Percentiles rank a stretch among this genome's conserved stretches.
phyloP scores from a whole-genome alignment of 176 grass and related monocot species.

The Poa annua region DNA sequence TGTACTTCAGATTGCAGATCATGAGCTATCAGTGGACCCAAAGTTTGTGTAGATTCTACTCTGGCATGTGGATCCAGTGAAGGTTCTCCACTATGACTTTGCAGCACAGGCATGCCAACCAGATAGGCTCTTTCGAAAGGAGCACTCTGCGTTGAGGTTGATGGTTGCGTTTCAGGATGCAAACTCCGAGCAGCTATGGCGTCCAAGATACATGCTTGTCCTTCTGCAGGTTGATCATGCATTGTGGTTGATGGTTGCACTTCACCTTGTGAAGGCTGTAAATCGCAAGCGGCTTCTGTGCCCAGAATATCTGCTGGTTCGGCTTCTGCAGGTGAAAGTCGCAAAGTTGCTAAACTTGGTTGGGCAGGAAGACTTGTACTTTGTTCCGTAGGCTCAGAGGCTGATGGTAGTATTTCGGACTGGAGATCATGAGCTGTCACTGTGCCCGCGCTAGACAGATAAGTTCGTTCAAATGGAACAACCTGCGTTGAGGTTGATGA shows the following conservation, averaged over 20 bases:
- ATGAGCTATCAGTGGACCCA: not conserved
- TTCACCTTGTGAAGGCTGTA: constrained; percentile 17
- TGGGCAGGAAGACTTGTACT: constrained; percentile 1
- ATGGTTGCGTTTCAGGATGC: constrained; percentile 28
- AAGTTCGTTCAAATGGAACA: constrained; percentile 7
- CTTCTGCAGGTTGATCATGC: constrained; percentile 3
- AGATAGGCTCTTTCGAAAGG: constrained; percentile 5
- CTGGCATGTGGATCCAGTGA: constrained; percentile 1
- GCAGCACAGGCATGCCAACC: not conserved
- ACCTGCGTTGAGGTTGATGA: constrained; percentile 1
- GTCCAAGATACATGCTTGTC: not conserved
- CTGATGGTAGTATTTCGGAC: constrained; percentile 3
- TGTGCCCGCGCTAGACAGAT: not conserved
- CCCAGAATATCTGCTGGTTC: constrained; percentile 28
- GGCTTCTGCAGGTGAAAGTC: constrained; percentile 37
- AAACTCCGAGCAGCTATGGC: not conserved
- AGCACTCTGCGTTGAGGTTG: constrained; percentile 23
- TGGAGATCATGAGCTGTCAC: constrained; percentile 20
- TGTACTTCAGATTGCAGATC: constrained; percentile 23
- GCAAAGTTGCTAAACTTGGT: constrained; percentile 2
- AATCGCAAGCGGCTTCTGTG: constrained; percentile 2
- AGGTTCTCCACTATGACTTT: not conserved
- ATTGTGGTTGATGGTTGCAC: constrained; percentile 29
- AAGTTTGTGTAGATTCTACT: constrained; percentile 4
- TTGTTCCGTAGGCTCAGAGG: constrained; percentile 24